These are phyloP conservation scores for Asterophora parasitica DNA, from an alignment of 768 basidiomycete genomes.

Conservation along the genomic window DNA sequence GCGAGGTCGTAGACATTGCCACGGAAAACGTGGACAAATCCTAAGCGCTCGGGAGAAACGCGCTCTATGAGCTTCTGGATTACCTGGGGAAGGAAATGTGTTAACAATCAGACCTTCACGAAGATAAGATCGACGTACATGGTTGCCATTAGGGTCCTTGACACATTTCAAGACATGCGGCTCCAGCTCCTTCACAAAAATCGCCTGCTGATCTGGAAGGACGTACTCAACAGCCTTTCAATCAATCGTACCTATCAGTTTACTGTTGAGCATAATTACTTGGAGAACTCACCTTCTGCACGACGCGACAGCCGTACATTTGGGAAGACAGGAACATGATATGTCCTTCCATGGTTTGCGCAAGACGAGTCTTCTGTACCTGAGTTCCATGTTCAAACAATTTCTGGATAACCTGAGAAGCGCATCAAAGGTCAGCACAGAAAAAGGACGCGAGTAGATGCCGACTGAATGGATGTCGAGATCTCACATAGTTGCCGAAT, in stretches of 20 bases:
- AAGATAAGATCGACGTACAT: constrained; percentile 47
- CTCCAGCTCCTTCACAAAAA: constrained; percentile 75
- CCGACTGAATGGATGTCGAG: background rate
- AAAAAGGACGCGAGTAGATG: background rate
- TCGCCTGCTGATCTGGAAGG: constrained; percentile 69
- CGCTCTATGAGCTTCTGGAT: constrained; percentile 86
- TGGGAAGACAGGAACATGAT: constrained; percentile 75
- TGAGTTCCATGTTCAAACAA: constrained; percentile 83
- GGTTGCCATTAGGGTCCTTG: constrained; percentile 90
- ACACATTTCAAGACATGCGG: constrained; percentile 80
- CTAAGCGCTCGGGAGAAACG: constrained; percentile 69
- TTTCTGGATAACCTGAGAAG: constrained; percentile 81
- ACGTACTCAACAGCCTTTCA: constrained; percentile 78
- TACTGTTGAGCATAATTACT: background rate
- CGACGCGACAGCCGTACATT: constrained; percentile 95
- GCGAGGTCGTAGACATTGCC: constrained; percentile 78
- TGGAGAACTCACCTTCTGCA: constrained; percentile 67
- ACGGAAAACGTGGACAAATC: constrained; percentile 70
- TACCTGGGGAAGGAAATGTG: constrained; percentile 41
- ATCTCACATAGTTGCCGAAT: constrained; percentile 90
- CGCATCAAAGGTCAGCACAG: background rate
- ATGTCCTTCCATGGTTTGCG: constrained; percentile 70
- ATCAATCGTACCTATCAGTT: constrained; percentile 10
- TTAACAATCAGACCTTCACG: background rate
- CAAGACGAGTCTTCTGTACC: constrained; percentile 66